Evolutionary conservation across 2,329 filamentous ascomycete genomes (phyloP).

Genomic region (Cladosporium cucumerinum): DNA sequence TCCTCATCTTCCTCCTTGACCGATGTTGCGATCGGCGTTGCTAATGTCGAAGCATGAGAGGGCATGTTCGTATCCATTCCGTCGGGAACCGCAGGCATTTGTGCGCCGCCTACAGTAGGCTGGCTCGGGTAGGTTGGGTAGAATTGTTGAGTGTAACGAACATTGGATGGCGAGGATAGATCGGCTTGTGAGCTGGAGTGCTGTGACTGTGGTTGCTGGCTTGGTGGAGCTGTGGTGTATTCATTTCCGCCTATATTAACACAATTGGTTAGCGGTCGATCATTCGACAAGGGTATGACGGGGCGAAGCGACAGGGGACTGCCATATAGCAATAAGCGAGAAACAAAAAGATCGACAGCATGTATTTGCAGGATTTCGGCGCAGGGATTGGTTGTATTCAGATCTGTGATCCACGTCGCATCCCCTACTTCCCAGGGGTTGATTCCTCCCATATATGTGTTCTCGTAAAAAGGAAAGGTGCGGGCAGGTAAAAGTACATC

Average conservation of each 20-base stretch:
- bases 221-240: conserved; percentile 57
- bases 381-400: conserved; percentile 15
- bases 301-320: conserved; percentile 19
- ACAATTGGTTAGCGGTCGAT: conserved; percentile 43
- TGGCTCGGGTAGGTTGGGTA: conserved; percentile 65
- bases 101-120: conserved; percentile 52
- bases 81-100: conserved; percentile 65
- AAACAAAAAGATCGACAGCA: conserved; percentile 30
- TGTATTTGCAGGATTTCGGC: conserved; percentile 1
- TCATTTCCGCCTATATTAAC: conserved; percentile 55
- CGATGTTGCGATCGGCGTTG: conserved; percentile 32
- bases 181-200: conserved; percentile 53
- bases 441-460: conserved; percentile 22
- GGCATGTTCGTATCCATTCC: conserved; percentile 47
- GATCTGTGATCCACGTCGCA: conserved; percentile 19
- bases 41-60: conserved; percentile 31
- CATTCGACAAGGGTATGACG: conserved; percentile 24
- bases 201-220: conserved; percentile 63
- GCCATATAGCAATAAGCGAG: conserved; percentile 32
- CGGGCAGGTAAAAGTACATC: conserved; percentile 23
- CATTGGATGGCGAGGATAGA: conserved; percentile 57
- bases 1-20: conserved; percentile 52
- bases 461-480: conserved; percentile 23
- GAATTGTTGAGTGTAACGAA: conserved; percentile 73
- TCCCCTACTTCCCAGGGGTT: conserved; percentile 29